Evolutionary conservation across 2,329 filamentous ascomycete genomes (phyloP).

Genomic region (Plectosphaerella plurivora): DNA sequence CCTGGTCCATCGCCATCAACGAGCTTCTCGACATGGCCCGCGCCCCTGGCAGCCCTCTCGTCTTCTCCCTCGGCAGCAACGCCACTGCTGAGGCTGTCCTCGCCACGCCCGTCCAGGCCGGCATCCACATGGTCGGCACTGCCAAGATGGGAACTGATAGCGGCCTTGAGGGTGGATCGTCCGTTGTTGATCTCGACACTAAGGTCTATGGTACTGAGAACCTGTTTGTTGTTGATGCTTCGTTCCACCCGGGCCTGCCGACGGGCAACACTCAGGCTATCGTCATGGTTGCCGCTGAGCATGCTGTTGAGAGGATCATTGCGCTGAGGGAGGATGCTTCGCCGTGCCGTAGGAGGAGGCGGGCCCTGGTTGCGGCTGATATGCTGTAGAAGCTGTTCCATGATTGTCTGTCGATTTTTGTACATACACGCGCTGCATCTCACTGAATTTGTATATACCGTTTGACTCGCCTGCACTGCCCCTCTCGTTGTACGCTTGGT

Average conservation of each 20-base stretch:
- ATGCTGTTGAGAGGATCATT: conserved; percentile 13
- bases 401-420: too few species aligned
- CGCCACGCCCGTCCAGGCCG: conserved; percentile 6
- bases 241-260: conserved; percentile 49
- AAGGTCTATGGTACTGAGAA: conserved; percentile 58
- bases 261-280: conserved; percentile 13
- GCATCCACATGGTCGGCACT: conserved; percentile 12
- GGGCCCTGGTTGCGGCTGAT: background rate
- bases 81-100: conserved; percentile 9
- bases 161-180: conserved; percentile 39
- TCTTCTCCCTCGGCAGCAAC: conserved; percentile 8
- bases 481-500: too few species aligned
- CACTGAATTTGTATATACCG: too few species aligned
- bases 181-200: conserved; percentile 52
- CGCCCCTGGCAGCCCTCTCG: background rate
- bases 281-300: conserved; percentile 12
- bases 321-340: conserved; percentile 3
- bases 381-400: background rate
- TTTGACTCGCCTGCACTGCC: too few species aligned
- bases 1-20: conserved; percentile 8
- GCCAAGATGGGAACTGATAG: conserved; percentile 38
- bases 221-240: conserved; percentile 57
- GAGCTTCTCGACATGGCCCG: conserved; percentile 7
- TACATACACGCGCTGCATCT: too few species aligned
- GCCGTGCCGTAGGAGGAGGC: background rate